These are phyloP conservation scores for Dactylellina parvicollis DNA, from an alignment of 2,329 filamentous ascomycete genomes.

Conservation along the genomic window DNA sequence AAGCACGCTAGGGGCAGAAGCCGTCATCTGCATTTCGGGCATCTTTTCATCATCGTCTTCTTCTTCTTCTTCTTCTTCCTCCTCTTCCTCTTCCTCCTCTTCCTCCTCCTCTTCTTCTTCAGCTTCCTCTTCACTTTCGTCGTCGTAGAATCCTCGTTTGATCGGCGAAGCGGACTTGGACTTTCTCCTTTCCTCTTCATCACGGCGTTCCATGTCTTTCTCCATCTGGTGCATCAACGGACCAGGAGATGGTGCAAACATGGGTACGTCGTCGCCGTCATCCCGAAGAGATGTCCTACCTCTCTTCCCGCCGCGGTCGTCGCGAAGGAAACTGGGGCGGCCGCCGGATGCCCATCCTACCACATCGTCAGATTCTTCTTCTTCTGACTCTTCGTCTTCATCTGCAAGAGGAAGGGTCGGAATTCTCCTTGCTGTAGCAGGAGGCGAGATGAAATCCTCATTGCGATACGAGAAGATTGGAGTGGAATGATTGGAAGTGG, in stretches of 20 bases:
- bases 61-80: constrained; percentile 22
- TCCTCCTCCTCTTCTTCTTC: constrained; percentile 20
- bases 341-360: constrained; percentile 70
- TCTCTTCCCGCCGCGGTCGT: constrained; percentile 66
- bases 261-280: constrained; percentile 77
- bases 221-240: constrained; percentile 53
- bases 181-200: constrained; percentile 58
- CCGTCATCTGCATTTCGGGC: constrained; percentile 52
- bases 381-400: constrained; percentile 57
- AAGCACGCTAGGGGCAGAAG: constrained; percentile 20
- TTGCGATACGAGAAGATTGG: constrained; percentile 65
- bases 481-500: constrained; percentile 69
- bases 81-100: constrained; percentile 7
- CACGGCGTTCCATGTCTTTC: constrained; percentile 35
- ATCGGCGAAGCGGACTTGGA: constrained; percentile 18
- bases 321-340: constrained; percentile 64
- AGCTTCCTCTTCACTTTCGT: not conserved
- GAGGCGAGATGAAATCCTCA: constrained; percentile 73
- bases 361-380: constrained; percentile 13
- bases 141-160: constrained; percentile 1
- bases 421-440: constrained; percentile 77
- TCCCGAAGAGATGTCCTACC: constrained; percentile 74
- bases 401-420: constrained; percentile 76
- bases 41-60: constrained; percentile 24
- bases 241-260: constrained; percentile 70